Evolutionary conservation across 2,329 filamentous ascomycete species (phyloP), one percentile per base, ranked within the genome.

Genomic region (Akanthomyces uredinophilus): DNA sequence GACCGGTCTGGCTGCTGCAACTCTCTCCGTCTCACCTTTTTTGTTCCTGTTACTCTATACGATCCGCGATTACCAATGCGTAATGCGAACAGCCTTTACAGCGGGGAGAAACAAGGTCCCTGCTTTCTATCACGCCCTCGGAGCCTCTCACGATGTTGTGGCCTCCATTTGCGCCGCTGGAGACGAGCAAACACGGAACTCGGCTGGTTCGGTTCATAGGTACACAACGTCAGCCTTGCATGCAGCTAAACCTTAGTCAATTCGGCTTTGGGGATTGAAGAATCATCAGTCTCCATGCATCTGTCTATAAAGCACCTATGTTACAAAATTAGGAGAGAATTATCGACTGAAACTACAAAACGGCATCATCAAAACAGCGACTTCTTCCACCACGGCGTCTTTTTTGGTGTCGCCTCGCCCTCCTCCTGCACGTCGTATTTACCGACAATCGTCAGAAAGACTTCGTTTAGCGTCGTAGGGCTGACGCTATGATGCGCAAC

Each of bases 391-490:
- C 69, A 69, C 6, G 65, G 65, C 58, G 64, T 68, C 60, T 70
- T 63, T 51, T 69, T 63, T 0, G 52, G 62, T 32, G 57, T 52
- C 43, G 71, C 73, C 62, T 82, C 82, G 14, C 80, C 80, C 75
- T 92, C 91, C 72, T 93, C 90, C 66, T 86, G 79, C 2, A 92
- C 83, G 72, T 91, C 84, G 72, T 94, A 87, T 72, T 85, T 83
- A 4, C 86, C 86, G 0, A 96, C 91, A 71, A 96, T 92, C 29
- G 82, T 83, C 72, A 96, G 74, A 73, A 96, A 96, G 0, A 96
- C 91, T 74, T 96, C 89, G 71, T 96, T 92, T 49, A 96, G 77
- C n/a, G 90, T 94, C 27, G 91, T 93, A 43, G 90, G 89, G 60
- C 84, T 88, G 65, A 95, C 90, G 51, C 87, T 90, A 72, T 92